Base-by-base conservation (phyloP, 1,139 yeast genomes). In the Sugiyamaella paludigena region DNA sequence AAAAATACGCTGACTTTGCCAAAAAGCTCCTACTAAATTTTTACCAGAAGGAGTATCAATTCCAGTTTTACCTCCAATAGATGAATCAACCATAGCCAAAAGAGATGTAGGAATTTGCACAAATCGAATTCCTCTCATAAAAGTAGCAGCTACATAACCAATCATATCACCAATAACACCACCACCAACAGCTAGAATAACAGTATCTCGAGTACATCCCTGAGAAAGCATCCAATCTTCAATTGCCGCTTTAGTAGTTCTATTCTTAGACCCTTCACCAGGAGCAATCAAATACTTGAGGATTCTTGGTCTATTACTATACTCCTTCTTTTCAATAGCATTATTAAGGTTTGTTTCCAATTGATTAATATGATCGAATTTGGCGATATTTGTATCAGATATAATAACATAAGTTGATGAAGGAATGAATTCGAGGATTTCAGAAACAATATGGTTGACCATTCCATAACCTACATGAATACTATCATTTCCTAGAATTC, bases 81-180 rank as follows among this genome's bases (percentile, higher is more conserved):
- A 87, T 3, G 98, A 89, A 69, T 94, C 99, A 16, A 94, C 98
- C 99, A 94, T 94, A 7, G 98, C 84, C 58, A 94, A 75, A 58
- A 94, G 73, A 40, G 95, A 86, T 4, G 98, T 92, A 44, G 99
- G 99, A 34, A 94, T 79, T 69, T 94, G 99, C 38, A 89, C 83
- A 53, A 89, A 87, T 56, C 96, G 79, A 13, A 94, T 96, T 48
- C 99, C 99, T 67, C 99, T 80, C 99, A 94, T 94, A 68, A 92
- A 94, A 4, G 98, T 92, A 28, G 98, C 95, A 15, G 98, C 98
- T 43, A 92, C 98, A 66, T 83, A 94, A 4, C 99, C 99, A 61
- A 92, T 87, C 98, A 94, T 92, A 65, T 94, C 99, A 50, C 99
- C 99, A 70, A 94, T 91, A 47, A 94, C 95, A 59, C 99, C 99